Conservation (phyloP, 345 rosid species). For the Balakata baccata region DNA sequence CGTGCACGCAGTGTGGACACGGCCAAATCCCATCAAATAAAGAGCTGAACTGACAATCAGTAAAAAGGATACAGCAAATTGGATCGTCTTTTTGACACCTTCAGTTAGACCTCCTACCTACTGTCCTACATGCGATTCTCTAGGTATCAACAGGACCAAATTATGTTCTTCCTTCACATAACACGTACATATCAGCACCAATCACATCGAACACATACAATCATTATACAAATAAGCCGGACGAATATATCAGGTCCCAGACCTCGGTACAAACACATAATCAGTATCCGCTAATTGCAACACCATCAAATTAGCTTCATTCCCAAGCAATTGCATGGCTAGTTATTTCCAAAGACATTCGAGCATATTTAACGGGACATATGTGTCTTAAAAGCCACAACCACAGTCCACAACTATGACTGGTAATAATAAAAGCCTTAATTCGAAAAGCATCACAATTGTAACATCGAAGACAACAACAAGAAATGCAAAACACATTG, state of each 20-base stretch:
- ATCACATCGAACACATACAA: not conserved
- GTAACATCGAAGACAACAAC: not conserved
- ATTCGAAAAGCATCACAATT: not conserved
- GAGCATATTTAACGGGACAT: not conserved
- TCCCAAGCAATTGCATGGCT: not conserved
- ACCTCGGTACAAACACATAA: not conserved
- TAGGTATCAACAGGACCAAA: not conserved
- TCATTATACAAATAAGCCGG: not conserved
- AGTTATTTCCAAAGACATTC: not conserved
- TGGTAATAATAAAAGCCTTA: not conserved
- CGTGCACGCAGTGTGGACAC: not conserved
- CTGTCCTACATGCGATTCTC: not conserved
- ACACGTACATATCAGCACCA: not conserved
- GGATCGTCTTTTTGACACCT: not conserved
- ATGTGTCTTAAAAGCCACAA: not conserved
- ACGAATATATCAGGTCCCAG: not conserved
- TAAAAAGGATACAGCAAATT: not conserved
- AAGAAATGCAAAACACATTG: not conserved
- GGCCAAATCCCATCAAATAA: not conserved
- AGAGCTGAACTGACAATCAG: not conserved
- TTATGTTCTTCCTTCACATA: not conserved
- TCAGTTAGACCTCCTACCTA: not conserved
- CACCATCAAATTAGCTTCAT: not conserved
- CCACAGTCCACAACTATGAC: not conserved
- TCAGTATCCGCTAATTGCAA: not conserved